Base-by-base conservation (phyloP, 2,329 filamentous ascomycete genomes). In the Myriosclerotinia scirpicola region DNA sequence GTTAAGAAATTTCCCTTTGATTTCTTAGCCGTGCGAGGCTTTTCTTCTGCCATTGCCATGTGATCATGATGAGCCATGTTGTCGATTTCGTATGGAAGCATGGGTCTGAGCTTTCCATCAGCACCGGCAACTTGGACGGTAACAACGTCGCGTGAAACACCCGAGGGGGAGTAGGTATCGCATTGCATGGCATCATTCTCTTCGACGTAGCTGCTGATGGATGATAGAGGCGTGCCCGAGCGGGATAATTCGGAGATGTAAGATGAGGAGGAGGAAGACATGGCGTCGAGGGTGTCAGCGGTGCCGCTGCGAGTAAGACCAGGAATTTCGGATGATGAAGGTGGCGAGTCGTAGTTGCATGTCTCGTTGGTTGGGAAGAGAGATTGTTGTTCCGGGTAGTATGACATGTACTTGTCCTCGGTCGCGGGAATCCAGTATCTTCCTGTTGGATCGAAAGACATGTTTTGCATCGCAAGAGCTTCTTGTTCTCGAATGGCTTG, bases 241-340 rank as follows among this genome's bases (percentile, higher is more conserved):
- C 74, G 70, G 5, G 75, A 76, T 54, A 73, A 67, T 17, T 70
- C 65, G 12, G 74, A 72, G 22, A 73, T 70, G 64, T 76, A 76
- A 22, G 76, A 77, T 17, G 75, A 75, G 30, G 71, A 70, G 1
- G 76, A 77, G 34, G 75, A 77, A 42, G 74, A 75, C 58, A 73
- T 68, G 34, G 73, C 68, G 40, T 70, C 72, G 56, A 71, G 68
- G 46, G 70, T 72, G 58, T 76, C 75, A 38, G 68, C 66, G 11
- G 75, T 77, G 53, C 73, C 73, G 52, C 73, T 76, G 62, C 76
- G 75, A 22, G 73, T 72, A 38, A 79, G 75, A 59, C 67, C 73
- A 12, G 78, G 77, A 30, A 78, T 71, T 54, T 78, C 76, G n/a
- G 71, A 71, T 5, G 75, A 72, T 14, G 75, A 75, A 14, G 78